Conservation (phyloP, 2,329 filamentous ascomycete genomes). For the Pseudocercospora eumusae region DNA sequence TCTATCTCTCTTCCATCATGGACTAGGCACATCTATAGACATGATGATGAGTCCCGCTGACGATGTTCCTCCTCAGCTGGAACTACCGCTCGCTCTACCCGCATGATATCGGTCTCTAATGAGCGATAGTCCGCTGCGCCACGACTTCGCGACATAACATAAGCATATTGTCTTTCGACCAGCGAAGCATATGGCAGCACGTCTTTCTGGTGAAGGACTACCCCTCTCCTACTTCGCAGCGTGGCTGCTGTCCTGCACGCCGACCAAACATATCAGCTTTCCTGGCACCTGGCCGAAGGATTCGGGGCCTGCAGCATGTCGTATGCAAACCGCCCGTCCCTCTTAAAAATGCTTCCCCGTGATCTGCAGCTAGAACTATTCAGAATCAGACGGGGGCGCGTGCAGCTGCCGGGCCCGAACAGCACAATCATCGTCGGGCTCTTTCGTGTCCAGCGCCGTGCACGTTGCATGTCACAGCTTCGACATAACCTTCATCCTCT, state of each 20-base stretch:
- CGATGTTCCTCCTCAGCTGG: background rate
- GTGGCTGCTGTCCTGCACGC: constrained; percentile 10
- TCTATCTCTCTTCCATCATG: background rate
- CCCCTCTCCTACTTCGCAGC: constrained; percentile 10
- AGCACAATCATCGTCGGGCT: constrained; percentile 16
- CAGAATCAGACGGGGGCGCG: constrained; percentile 19
- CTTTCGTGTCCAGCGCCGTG: constrained; percentile 20
- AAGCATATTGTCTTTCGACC: constrained; percentile 12
- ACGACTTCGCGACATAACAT: constrained; percentile 5
- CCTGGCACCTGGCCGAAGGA: constrained; percentile 23
- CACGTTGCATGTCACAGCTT: constrained; percentile 20
- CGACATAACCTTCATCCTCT: constrained; percentile 10
- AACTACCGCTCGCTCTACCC: constrained; percentile 3
- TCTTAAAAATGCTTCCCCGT: constrained; percentile 19
- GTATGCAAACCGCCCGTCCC: constrained; percentile 21
- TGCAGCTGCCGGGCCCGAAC: constrained; percentile 16
- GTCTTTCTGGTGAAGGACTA: constrained; percentile 6
- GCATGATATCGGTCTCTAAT: background rate
- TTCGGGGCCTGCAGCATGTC: constrained; percentile 20
- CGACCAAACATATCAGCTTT: constrained; percentile 4
- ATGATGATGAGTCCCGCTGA: background rate
- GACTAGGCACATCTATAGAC: background rate
- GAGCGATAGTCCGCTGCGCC: constrained; percentile 5
- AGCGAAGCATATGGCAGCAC: constrained; percentile 9
- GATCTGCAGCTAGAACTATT: constrained; percentile 23